Evolutionary conservation across 345 rosid genomes (phyloP), one percentile per base, ranked within the genome.

Genomic region (Passiflora organensis): DNA sequence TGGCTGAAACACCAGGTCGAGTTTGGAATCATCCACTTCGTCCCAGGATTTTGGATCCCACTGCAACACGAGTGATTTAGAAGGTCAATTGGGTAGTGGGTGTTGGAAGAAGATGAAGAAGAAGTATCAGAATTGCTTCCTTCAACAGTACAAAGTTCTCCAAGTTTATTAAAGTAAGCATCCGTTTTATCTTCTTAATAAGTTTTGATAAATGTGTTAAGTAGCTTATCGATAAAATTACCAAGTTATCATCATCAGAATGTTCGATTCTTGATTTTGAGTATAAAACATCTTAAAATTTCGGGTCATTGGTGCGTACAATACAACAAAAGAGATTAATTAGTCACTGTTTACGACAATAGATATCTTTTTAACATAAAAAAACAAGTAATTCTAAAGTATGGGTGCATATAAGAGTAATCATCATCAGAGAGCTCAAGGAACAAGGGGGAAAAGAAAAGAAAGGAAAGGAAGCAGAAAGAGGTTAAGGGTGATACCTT

Each of bases 1-100:
- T 32, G 86, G 87, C 73, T 76, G 62, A 69, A 89, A 86, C 54
- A 89, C 68, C 17, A 64, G 44, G 50, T 77, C 87, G 32, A 82
- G 20, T 62, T 81, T 84, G 63, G 78, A 70, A 14, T 78, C 89
- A 6, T 72, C 82, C 55, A 80, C 82, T 62, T 77, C 64, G 12
- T 80, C 83, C 11, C 82, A 74, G 13, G 80, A 70, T 1, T 74
- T 69, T 10, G 95, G 96, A 17, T 72, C 79, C 99, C 99, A 89
- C 96, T 86, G 77, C 55, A 41, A 8, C 11, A 38, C 32, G 6
- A 58, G 6, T 32, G 18, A 47, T 2, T 13, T 25, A n/a, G 6
- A 18, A 21, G 10, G 1, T 28, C 6, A 17, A 17, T n/a, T 4
- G 19, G 32, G 17, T 11, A n/a, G 1, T 11, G 12, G 1, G 12